These are phyloP conservation scores for Periconia macrospinosa DNA, from an alignment of 2,329 filamentous ascomycete species.

Conservation along the genomic window DNA sequence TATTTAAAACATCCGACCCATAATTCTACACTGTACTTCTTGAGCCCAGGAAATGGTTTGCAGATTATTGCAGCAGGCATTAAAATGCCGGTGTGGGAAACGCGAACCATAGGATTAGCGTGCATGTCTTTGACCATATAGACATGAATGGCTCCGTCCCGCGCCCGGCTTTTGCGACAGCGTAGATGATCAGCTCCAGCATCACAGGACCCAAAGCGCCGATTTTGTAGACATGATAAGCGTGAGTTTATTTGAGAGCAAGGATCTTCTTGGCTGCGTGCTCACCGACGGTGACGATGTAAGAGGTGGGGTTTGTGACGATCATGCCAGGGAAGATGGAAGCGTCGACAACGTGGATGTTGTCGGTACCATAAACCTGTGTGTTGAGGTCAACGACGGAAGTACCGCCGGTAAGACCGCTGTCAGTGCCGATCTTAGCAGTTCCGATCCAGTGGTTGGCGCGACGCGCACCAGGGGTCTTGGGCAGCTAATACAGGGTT, in stretches of 20 bases:
- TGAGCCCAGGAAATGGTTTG: too few relatives aligned
- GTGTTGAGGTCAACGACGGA: conserved; percentile 55
- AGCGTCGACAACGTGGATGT: conserved; percentile 52
- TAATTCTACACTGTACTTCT: neutral
- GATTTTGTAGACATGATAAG: too few relatives aligned
- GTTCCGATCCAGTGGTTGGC: conserved; percentile 58
- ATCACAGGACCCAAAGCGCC: too few relatives aligned
- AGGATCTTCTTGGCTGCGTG: conserved; percentile 44
- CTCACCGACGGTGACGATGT: conserved; percentile 41
- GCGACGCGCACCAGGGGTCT: conserved; percentile 42
- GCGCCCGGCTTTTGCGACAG: neutral
- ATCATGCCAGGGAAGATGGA: conserved; percentile 48
- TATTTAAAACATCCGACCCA: neutral
- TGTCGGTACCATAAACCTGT: conserved; percentile 51
- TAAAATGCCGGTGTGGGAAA: too few relatives aligned
- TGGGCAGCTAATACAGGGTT: conserved; percentile 26
- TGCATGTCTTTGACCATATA: too few relatives aligned
- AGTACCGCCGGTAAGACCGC: conserved; percentile 45
- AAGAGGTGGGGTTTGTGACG: conserved; percentile 42
- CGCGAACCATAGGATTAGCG: too few relatives aligned
- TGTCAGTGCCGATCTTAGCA: conserved; percentile 56
- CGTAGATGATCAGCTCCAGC: neutral
- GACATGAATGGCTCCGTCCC: neutral
- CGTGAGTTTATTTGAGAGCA: conserved; percentile 15
- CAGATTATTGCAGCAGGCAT: too few relatives aligned